These are phyloP conservation scores for Pleurotus giganteus DNA, from an alignment of 768 basidiomycete genomes.

Conservation along the genomic window DNA sequence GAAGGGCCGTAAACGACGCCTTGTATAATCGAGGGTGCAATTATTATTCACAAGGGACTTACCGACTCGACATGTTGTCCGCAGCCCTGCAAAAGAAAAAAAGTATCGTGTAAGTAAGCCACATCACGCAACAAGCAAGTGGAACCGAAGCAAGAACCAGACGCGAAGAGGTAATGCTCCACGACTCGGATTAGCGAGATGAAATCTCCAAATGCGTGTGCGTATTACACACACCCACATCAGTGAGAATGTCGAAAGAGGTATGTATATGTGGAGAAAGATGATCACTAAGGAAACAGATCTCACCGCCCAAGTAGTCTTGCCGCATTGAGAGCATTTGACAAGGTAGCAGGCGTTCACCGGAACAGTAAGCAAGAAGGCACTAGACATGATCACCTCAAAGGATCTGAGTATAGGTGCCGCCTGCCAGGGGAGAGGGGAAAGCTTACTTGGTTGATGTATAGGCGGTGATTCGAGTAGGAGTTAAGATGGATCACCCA, in stretches of 20 bases:
- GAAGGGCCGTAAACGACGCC: neutral
- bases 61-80: constrained; percentile 65
- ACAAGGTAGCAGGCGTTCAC: constrained; percentile 56
- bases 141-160: constrained; percentile 10
- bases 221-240: neutral
- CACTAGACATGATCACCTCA: neutral
- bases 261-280: constrained; percentile 5
- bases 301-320: constrained; percentile 70
- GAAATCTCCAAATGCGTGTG: no score
- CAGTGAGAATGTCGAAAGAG: neutral
- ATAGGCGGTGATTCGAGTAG: neutral
- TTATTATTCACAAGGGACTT: constrained; percentile 25
- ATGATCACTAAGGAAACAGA: constrained; percentile 19
- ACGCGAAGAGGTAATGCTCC: constrained; percentile 5
- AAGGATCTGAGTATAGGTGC: neutral
- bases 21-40: constrained; percentile 7
- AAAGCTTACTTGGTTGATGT: neutral
- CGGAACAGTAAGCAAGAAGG: constrained; percentile 25
- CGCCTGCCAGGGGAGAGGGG: neutral
- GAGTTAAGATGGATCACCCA: neutral
- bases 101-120: constrained; percentile 12
- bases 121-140: constrained; percentile 2
- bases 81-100: constrained; percentile 53
- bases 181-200: neutral
- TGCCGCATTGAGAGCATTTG: constrained; percentile 59